These are phyloP conservation scores for Anthoceros angustus DNA, from an alignment of 225 moss, liverwort and hornwort species.

Conservation along the genomic window DNA sequence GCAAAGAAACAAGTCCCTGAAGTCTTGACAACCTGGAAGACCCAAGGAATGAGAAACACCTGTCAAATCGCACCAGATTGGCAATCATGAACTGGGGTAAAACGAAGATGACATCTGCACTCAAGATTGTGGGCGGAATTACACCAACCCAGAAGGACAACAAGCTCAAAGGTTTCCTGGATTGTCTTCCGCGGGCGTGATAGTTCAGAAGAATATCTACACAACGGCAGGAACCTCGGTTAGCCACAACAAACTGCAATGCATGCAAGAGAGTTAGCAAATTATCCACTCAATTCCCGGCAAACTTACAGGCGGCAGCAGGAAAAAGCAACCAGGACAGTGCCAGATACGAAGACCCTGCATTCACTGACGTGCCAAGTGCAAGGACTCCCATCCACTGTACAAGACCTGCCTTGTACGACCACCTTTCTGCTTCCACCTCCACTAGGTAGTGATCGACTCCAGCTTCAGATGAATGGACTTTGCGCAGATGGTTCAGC, in stretches of 20 bases:
- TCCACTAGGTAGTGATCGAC: constrained; percentile 2
- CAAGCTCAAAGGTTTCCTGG: background rate
- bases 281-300: background rate
- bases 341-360: constrained; percentile 56
- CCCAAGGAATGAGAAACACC: constrained; percentile 20
- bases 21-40: background rate
- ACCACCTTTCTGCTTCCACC: constrained; percentile 67
- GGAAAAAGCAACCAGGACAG: constrained; percentile 30
- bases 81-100: constrained; percentile 33
- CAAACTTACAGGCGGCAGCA: constrained; percentile 21
- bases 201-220: background rate
- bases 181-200: background rate
- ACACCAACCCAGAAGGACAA: constrained; percentile 58
- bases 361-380: constrained; percentile 51
- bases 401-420: constrained; percentile 78
- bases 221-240: background rate
- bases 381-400: constrained; percentile 71
- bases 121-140: constrained; percentile 31
- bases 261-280: background rate
- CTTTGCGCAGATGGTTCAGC: constrained; percentile 34
- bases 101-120: constrained; percentile 38
- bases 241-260: background rate
- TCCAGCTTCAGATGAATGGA: constrained; percentile 7
- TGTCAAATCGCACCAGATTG: constrained; percentile 63
- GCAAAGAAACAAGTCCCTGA: background rate